Evolutionary conservation across 495 filamentous ascomycete genomes (phyloP), one percentile per base, ranked within the genome.

Genomic region (Aspergillus taichungensis): DNA sequence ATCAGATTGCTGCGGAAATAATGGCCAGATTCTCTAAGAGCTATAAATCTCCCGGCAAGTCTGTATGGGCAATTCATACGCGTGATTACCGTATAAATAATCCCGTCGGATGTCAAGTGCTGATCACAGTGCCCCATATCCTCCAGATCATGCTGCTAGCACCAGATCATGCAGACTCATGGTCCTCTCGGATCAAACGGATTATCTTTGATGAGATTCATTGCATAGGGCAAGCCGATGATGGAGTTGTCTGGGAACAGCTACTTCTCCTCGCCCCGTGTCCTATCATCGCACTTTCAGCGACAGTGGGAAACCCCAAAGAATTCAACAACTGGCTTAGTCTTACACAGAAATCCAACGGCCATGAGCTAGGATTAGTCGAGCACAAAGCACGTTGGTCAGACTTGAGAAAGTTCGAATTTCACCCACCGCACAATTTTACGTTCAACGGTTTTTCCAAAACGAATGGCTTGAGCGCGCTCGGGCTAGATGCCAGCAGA

Each of bases 141-240:
- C 68, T 90, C 11, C 84, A 88, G 49, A 89, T 83, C 42, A 85
- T 90, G 82, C 67, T 89, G 2, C 64, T 90, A 3, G 67, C 80
- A 0, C 82, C 85, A 0, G 60, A 66, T 0, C 84, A 88, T 52
- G 83, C 84, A 13, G 75, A 73, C 14, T 66, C 78, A 4, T 90
- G 84, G 81, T 73, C 84, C 2, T 63, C 66, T 3, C 62, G 79
- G 43, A 69, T 90, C 5, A 82, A 74, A 44, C 69, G 82, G 10
- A 88, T 90, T 53, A 89, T 89, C 31, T 88, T 88, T 45, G 86
- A 91, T 49, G 85, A 89, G 62, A 76, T 89, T n/a, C 85, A 91
- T 57, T 86, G 73, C 11, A 88, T 89, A 43, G 83, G 84, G 0
- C 80, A 88, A 58, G 74, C 80, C 2, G 79, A 88, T 12, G 85